Percentiles rank a stretch among this genome's conserved stretches.
Evolutionary conservation across 257 asterid species (phyloP).

Genomic region (Euphrasia confusa): DNA sequence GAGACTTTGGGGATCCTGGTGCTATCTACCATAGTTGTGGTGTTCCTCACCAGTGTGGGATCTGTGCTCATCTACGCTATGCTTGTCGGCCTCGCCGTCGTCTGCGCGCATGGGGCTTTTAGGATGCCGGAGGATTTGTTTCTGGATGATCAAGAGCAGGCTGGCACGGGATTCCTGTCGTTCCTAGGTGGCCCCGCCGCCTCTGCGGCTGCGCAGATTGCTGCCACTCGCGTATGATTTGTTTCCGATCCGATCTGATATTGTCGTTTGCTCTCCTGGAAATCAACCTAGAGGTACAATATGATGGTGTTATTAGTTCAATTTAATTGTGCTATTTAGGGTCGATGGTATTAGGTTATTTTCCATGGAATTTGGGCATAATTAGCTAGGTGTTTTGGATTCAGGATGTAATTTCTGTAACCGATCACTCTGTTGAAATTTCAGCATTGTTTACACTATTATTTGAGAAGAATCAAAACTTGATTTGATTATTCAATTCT

Average conservation of each 20-base stretch:
- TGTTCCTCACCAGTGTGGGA: slow-evolving; percentile 79
- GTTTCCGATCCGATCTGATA: slow-evolving; percentile 29
- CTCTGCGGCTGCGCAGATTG: slow-evolving; percentile 68
- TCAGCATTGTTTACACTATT: background rate
- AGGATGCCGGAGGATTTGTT: slow-evolving; percentile 82
- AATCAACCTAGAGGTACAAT: slow-evolving; percentile 24
- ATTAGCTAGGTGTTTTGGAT: slow-evolving; percentile 22
- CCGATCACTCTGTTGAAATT: slow-evolving; percentile 1
- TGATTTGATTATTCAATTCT: too few relatives aligned
- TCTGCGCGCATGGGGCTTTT: slow-evolving; percentile 72
- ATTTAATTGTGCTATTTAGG: slow-evolving; percentile 14
- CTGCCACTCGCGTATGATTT: slow-evolving; percentile 51
- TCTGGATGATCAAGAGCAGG: slow-evolving; percentile 76
- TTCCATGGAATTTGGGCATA: slow-evolving; percentile 14
- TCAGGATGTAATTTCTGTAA: slow-evolving; percentile 11
- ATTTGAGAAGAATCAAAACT: too few relatives aligned
- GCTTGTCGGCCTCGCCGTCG: slow-evolving; percentile 67
- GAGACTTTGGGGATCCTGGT: slow-evolving; percentile 60
- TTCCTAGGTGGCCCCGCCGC: slow-evolving; percentile 80
- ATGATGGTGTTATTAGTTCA: background rate
- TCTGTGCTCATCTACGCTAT: slow-evolving; percentile 66
- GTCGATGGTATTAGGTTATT: background rate
- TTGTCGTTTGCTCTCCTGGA: background rate
- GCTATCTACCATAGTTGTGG: slow-evolving; percentile 59
- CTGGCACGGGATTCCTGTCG: slow-evolving; percentile 55